Evolutionary conservation across 2,329 filamentous ascomycete species (phyloP).

Genomic region (Penicillium concentricum): DNA sequence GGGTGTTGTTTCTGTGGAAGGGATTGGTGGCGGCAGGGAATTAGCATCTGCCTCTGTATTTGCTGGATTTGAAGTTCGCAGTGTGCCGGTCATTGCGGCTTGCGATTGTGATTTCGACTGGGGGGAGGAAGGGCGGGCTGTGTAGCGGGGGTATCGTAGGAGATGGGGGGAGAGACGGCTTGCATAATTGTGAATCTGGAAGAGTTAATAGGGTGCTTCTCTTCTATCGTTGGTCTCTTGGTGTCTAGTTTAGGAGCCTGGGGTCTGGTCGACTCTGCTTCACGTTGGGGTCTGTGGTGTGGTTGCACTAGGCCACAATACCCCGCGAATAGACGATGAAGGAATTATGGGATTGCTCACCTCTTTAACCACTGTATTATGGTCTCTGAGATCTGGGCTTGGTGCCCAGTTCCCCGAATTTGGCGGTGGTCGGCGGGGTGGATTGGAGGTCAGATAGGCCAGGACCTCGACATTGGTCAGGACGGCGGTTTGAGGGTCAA

Average conservation of each 20-base stretch:
- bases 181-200: conserved; percentile 44
- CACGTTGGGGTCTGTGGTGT: too few species aligned
- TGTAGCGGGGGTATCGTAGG: conserved; percentile 38
- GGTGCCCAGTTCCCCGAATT: conserved; percentile 40
- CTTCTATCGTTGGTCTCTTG: neutral
- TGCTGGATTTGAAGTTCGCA: conserved; percentile 15
- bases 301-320: too few species aligned
- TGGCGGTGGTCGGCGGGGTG: conserved; percentile 41
- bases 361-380: conserved; percentile 49
- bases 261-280: neutral
- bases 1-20: conserved; percentile 26
- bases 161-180: conserved; percentile 42
- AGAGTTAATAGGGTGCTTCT: neutral
- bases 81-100: conserved; percentile 22
- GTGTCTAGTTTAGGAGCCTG: neutral
- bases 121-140: conserved; percentile 22
- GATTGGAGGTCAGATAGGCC: conserved; percentile 41
- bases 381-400: conserved; percentile 45
- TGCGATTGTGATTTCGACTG: conserved; percentile 19
- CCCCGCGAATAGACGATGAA: too few species aligned
- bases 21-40: conserved; percentile 9
- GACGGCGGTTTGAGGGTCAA: conserved; percentile 46
- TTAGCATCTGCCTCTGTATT: conserved; percentile 5
- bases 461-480: conserved; percentile 48
- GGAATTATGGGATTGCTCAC: conserved; percentile 21